A percentile compares a stretch with the other conserved stretches of the same genome.
Conservation (phyloP, 768 basidiomycete genomes). For the Collybia sordida region DNA sequence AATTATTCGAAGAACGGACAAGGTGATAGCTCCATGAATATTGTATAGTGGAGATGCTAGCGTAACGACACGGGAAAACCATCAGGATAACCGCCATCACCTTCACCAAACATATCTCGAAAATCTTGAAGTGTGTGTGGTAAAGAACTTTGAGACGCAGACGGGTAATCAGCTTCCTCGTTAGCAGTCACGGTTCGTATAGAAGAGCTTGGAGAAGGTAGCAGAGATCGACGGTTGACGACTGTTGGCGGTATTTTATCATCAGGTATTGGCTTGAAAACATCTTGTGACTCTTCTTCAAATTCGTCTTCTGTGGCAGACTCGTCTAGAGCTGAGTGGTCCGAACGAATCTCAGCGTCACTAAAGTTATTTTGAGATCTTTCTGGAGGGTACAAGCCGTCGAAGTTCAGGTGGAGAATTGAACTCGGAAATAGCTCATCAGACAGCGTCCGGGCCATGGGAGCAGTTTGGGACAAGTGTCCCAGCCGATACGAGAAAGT, state of each 20-base stretch:
- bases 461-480: not conserved
- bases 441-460: constrained; percentile 14
- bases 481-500: not conserved
- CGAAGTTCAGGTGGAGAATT: constrained; percentile 10
- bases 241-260: not conserved
- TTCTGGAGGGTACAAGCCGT: constrained; percentile 8
- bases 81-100: constrained; percentile 38
- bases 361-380: too few species aligned
- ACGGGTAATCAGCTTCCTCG: constrained; percentile 2
- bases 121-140: constrained; percentile 41
- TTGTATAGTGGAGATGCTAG: constrained; percentile 8
- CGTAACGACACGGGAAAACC: constrained; percentile 39
- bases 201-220: not conserved
- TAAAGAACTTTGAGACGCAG: constrained; percentile 22
- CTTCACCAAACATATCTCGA: constrained; percentile 40
- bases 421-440: constrained; percentile 21
- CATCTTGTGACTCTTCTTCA: constrained; percentile 23
- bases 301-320: constrained; percentile 40
- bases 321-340: constrained; percentile 9
- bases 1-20: not conserved
- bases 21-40: constrained; percentile 1
- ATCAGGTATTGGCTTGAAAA: constrained; percentile 4
- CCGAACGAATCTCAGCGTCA: constrained; percentile 4
- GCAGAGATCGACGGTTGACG: not conserved
- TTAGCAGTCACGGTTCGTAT: not conserved